Evolutionary conservation across 352 stramenopile species (phyloP).

Genomic region (Globisporangium radiosum): DNA sequence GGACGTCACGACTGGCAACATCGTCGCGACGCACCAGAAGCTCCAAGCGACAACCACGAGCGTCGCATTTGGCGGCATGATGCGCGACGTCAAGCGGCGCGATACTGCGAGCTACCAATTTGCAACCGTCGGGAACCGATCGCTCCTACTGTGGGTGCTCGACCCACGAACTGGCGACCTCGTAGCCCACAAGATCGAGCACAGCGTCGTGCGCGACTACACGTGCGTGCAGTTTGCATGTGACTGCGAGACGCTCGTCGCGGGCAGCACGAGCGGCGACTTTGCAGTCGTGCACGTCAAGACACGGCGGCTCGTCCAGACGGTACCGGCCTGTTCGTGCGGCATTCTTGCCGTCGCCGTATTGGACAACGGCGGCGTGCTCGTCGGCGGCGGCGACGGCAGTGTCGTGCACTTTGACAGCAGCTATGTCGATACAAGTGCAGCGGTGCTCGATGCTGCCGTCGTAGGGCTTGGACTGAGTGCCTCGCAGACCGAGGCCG

Average conservation of each 20-base stretch:
- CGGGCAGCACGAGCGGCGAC: slow-evolving; percentile 83
- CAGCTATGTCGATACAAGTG: slow-evolving; percentile 65
- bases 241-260: slow-evolving; percentile 76
- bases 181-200: slow-evolving; percentile 56
- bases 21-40: slow-evolving; percentile 80
- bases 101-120: slow-evolving; percentile 88
- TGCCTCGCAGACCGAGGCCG: slow-evolving; percentile 45
- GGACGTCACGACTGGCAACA: slow-evolving; percentile 86
- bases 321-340: slow-evolving; percentile 71
- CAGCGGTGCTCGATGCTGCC: slow-evolving; percentile 61
- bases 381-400: slow-evolving; percentile 84
- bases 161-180: slow-evolving; percentile 84
- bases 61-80: slow-evolving; percentile 80
- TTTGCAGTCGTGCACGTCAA: slow-evolving; percentile 81
- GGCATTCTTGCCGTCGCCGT: slow-evolving; percentile 64
- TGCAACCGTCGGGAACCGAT: slow-evolving; percentile 68
- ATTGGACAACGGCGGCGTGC: slow-evolving; percentile 25
- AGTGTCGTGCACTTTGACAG: slow-evolving; percentile 75
- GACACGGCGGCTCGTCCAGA: slow-evolving; percentile 56
- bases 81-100: slow-evolving; percentile 86
- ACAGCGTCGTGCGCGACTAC: slow-evolving; percentile 74
- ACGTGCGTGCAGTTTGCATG: slow-evolving; percentile 79
- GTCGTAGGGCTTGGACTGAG: slow-evolving; percentile 54
- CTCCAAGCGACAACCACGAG: slow-evolving; percentile 46
- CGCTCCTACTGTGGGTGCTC: slow-evolving; percentile 81